Evolutionary conservation across 352 stramenopile genomes (phyloP), one percentile per base, ranked within the genome.

Genomic region (Blastocystis sp.): DNA sequence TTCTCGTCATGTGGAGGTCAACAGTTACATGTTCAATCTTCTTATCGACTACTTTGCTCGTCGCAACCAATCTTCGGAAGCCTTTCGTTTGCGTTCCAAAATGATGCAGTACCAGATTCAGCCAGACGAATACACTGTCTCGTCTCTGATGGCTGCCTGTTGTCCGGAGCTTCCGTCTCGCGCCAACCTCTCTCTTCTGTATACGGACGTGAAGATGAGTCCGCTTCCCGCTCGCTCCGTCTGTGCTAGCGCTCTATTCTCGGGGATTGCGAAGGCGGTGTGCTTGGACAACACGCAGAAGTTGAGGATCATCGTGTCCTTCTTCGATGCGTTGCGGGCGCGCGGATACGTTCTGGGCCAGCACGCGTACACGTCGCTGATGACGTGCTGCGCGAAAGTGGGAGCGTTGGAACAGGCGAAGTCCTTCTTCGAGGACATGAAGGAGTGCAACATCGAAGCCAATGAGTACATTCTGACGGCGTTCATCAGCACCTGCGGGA

Each of bases 1-100:
- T 49, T 24, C 11, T 34, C 36, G 40, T n/a, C 29, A 76, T 4
- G 48, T 85, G 11, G 75, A 85, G 27, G 75, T 85, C 18, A 76
- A 85, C 51, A 76, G 57, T 29, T 85, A 85, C 46, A 85, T 85
- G 63, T 85, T 59, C 42, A 85, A 85, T 53, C 63, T 85, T 1
- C 42, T 85, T 6, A 85, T 85, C 40, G 75, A 85, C 36, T 85
- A 51, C 42, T 85, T 72, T 29, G 75, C 57, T 16, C 75, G 75
- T n/a, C 57, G 63, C 32, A 61, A 49, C 18, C 42, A 63, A 14
- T 51, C 75, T 0, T 57, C 42, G 18, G 54, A 85, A 1, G 75
- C 75, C 44, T 85, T 85, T 40, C 75, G 54, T 36, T 44, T 85
- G 21, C 49, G 75, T 36, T n/a, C 29, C 4, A 40, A 85, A 38